Conservation (phyloP, 768 basidiomycete species). For the Mycena vulgaris region DNA sequence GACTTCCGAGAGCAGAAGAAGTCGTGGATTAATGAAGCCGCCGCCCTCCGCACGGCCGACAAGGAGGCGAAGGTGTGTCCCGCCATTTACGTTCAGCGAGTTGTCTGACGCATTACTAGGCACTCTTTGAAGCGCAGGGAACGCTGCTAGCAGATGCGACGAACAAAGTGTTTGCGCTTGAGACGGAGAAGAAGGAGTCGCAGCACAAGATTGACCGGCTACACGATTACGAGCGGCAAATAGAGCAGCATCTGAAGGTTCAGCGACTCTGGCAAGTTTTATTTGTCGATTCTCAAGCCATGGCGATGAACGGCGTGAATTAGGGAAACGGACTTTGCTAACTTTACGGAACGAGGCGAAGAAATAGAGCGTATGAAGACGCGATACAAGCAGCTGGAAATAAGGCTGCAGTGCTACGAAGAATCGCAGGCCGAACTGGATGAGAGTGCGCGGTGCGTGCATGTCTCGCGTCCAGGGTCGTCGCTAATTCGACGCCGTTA, state of each 20-base stretch:
- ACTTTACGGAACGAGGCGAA: constrained; percentile 75
- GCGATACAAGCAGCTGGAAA: constrained; percentile 76
- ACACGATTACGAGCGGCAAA: constrained; percentile 89
- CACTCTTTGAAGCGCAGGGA: constrained; percentile 77
- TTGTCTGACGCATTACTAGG: constrained; percentile 55
- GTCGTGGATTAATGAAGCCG: constrained; percentile 80
- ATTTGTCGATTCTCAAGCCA: neutral
- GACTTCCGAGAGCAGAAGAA: constrained; percentile 87
- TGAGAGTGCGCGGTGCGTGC: constrained; percentile 71
- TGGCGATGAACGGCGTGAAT: constrained; percentile 1
- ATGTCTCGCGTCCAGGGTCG: neutral
- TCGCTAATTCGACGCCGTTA: constrained; percentile 43
- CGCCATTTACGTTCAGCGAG: neutral
- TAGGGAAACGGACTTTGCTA: constrained; percentile 85
- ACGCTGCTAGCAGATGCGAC: constrained; percentile 78
- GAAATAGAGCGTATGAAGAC: constrained; percentile 70
- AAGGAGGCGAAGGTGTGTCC: constrained; percentile 75
- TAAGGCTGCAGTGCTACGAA: constrained; percentile 73
- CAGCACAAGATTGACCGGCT: constrained; percentile 87
- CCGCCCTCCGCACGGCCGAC: constrained; percentile 76
- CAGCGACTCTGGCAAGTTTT: constrained; percentile 81
- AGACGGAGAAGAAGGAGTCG: constrained; percentile 83
- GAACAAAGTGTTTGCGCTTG: constrained; percentile 78
- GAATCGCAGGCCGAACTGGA: constrained; percentile 68
- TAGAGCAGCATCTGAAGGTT: constrained; percentile 84